Conservation (phyloP, 1,139 yeast genomes). For the Nakaseomyces sp. region DNA sequence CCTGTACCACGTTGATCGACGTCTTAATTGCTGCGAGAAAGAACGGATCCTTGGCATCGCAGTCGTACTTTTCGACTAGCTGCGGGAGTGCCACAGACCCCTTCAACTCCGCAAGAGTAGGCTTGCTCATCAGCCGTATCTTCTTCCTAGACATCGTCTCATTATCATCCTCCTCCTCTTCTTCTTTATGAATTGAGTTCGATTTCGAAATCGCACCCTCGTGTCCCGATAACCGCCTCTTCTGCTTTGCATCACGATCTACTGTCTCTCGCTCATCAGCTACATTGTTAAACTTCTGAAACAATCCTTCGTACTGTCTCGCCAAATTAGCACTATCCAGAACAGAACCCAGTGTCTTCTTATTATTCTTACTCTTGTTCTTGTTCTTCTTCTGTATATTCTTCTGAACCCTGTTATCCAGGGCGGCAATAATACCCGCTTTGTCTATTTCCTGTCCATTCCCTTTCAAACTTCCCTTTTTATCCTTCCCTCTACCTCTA, state of each 20-base stretch:
- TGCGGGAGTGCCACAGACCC: constrained; percentile 54
- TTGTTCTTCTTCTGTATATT: background rate
- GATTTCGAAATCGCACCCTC: too few species aligned
- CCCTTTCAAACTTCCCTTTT: too few species aligned
- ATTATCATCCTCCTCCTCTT: background rate
- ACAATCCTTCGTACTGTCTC: constrained; percentile 8
- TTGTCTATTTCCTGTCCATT: background rate
- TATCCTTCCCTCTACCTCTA: too few species aligned
- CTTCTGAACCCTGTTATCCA: background rate
- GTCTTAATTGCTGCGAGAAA: constrained; percentile 58
- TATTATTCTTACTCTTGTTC: background rate
- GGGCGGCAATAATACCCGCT: background rate
- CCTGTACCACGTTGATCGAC: constrained; percentile 58
- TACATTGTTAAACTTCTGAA: constrained; percentile 8
- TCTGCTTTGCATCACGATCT: background rate
- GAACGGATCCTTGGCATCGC: constrained; percentile 73
- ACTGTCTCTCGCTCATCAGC: background rate
- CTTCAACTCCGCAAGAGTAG: constrained; percentile 64
- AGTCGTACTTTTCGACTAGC: constrained; percentile 78
- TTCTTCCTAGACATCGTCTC: constrained; percentile 35
- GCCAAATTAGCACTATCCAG: constrained; percentile 3
- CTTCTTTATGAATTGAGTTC: too few species aligned
- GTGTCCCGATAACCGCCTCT: constrained; percentile 6
- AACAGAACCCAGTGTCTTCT: background rate
- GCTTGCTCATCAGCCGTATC: constrained; percentile 42